A percentile compares a stretch with the other conserved stretches of the same genome.
These are phyloP conservation scores for Neohortaea acidophila DNA, from an alignment of 495 filamentous ascomycete species.

Conservation along the genomic window DNA sequence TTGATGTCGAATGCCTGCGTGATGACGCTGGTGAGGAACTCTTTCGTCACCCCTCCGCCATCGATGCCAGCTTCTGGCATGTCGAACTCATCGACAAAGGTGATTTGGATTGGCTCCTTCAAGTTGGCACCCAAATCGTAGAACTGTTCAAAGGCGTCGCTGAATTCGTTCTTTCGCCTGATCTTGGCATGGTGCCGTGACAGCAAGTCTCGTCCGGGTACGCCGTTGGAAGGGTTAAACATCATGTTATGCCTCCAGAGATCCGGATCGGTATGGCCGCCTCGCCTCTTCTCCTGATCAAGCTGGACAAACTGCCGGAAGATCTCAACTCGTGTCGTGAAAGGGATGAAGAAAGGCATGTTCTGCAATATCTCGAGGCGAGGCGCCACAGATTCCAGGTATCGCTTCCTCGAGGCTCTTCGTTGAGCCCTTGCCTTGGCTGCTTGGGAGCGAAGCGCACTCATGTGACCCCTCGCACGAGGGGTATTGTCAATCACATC, in stretches of 20 bases:
- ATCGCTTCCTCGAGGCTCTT: slow-evolving; percentile 46
- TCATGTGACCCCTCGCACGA: neutral
- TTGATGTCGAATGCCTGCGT: slow-evolving; percentile 62
- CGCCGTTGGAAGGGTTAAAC: slow-evolving; percentile 5
- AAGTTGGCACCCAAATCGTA: slow-evolving; percentile 66
- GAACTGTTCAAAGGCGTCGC: slow-evolving; percentile 74
- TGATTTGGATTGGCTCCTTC: slow-evolving; percentile 96
- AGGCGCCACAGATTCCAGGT: slow-evolving; percentile 62
- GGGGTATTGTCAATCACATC: neutral
- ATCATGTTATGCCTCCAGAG: slow-evolving; percentile 53
- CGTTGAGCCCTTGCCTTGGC: slow-evolving; percentile 39
- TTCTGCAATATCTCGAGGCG: slow-evolving; percentile 81
- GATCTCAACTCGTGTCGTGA: slow-evolving; percentile 78
- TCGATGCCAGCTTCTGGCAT: slow-evolving; percentile 86
- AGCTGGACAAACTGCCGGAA: slow-evolving; percentile 80
- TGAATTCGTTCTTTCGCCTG: slow-evolving; percentile 61
- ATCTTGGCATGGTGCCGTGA: slow-evolving; percentile 69
- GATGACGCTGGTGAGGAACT: slow-evolving; percentile 85
- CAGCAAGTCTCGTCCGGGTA: slow-evolving; percentile 35
- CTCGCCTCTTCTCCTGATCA: slow-evolving; percentile 59
- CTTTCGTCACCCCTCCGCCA: slow-evolving; percentile 93
- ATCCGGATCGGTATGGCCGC: slow-evolving; percentile 64
- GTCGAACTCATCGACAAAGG: slow-evolving; percentile 84
- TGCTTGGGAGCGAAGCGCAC: slow-evolving; percentile 9
- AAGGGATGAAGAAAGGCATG: slow-evolving; percentile 95